Percentiles rank a stretch among this genome's conserved stretches.
Conservation (phyloP, 2,329 filamentous ascomycete species). For the Sporothrix brasiliensis region DNA sequence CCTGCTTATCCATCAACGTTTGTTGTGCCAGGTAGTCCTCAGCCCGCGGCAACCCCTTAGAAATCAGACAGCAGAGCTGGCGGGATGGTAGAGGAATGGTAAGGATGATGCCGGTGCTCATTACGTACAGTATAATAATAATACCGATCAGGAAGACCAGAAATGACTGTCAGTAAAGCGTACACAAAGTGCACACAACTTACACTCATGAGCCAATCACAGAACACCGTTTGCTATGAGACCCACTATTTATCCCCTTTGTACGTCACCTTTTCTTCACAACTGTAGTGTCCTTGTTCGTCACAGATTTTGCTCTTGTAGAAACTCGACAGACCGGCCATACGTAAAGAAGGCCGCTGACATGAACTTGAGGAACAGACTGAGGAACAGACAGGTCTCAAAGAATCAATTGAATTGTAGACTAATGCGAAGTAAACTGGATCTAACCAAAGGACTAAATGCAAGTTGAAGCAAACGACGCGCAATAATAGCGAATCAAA, state of each 20-base stretch:
- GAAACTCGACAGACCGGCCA: not conserved
- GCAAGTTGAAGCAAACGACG: not conserved
- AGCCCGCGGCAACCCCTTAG: constrained; percentile 16
- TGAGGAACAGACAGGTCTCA: not conserved
- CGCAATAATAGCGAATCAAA: not conserved
- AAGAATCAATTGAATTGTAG: not conserved
- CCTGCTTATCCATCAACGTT: constrained; percentile 6
- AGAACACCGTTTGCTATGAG: not conserved
- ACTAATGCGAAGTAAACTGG: not conserved
- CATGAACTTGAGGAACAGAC: not conserved
- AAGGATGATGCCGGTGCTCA: constrained; percentile 12
- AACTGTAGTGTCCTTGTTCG: not conserved
- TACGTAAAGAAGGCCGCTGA: not conserved
- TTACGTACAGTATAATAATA: not conserved
- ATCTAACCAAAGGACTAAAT: not conserved
- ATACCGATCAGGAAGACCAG: too few relatives aligned
- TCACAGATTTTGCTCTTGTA: constrained; percentile 9
- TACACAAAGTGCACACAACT: not conserved
- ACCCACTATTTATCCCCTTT: not conserved
- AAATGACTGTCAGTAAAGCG: not conserved
- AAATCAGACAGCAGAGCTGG: constrained; percentile 24
- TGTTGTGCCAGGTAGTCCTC: constrained; percentile 26
- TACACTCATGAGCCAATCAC: constrained; percentile 9
- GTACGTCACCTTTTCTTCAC: not conserved
- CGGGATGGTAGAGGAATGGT: constrained; percentile 29